A percentile compares a stretch with the other conserved stretches of the same genome.
Conservation (phyloP, 495 filamentous ascomycete species). For the Aspergillus egyptiacus region DNA sequence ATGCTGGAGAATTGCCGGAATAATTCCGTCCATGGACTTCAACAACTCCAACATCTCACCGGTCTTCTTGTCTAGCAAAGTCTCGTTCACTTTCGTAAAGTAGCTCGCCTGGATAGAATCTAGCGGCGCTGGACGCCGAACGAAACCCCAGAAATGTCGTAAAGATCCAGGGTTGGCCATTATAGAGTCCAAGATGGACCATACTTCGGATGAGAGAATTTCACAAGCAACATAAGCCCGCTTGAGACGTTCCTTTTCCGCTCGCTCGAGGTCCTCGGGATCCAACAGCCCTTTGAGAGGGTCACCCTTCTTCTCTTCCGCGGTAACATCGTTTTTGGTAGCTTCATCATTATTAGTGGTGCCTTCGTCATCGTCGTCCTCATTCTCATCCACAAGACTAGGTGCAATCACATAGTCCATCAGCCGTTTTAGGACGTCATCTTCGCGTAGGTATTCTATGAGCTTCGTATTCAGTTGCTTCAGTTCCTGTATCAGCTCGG, state of each 20-base stretch:
- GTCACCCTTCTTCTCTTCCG: constrained; percentile 40
- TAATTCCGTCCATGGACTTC: constrained; percentile 71
- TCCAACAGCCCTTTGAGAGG: constrained; percentile 45
- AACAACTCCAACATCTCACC: constrained; percentile 90
- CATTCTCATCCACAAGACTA: constrained; percentile 56
- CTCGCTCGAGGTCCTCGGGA: constrained; percentile 59
- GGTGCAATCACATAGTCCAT: constrained; percentile 88
- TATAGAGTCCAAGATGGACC: constrained; percentile 88
- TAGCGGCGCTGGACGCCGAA: constrained; percentile 71
- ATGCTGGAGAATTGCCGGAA: constrained; percentile 82
- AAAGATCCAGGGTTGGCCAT: constrained; percentile 76
- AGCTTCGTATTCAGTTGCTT: constrained; percentile 98
- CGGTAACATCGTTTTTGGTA: constrained; percentile 28
- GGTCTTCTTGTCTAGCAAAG: constrained; percentile 93
- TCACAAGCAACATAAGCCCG: constrained; percentile 91
- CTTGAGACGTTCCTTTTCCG: constrained; percentile 81
- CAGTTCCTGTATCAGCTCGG: constrained; percentile 91
- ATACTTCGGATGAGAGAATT: constrained; percentile 90
- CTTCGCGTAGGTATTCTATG: constrained; percentile 88
- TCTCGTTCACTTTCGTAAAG: constrained; percentile 98
- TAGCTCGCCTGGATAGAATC: constrained; percentile 93
- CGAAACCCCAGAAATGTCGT: constrained; percentile 83
- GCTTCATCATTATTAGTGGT: constrained; percentile 30
- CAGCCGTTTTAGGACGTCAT: constrained; percentile 77
- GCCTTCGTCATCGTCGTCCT: constrained; percentile 52